These are phyloP conservation scores for Cryptococcus floricola DNA, from an alignment of 1,284 basidiomycete genomes.

Conservation along the genomic window DNA sequence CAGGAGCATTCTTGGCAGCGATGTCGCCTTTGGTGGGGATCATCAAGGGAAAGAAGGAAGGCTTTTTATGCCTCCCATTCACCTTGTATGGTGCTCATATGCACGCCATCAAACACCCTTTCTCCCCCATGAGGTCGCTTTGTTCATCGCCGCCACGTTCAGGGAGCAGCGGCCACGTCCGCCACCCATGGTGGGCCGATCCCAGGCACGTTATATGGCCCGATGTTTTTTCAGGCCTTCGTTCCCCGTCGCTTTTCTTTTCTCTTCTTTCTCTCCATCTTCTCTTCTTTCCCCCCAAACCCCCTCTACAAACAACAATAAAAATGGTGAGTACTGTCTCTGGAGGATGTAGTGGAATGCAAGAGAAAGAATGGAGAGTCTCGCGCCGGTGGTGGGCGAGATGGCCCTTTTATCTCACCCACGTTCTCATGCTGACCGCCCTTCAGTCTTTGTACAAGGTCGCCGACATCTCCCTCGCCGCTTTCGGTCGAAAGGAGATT, in stretches of 20 bases:
- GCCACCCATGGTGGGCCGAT: too few relatives aligned
- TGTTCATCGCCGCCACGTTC: too few relatives aligned
- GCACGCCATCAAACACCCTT: too few relatives aligned
- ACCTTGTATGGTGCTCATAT: too few relatives aligned
- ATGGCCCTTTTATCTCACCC: slow-evolving; percentile 5
- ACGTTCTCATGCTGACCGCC: slow-evolving; percentile 6
- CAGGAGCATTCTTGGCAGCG: too few relatives aligned
- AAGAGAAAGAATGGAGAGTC: background rate
- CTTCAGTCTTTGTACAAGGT: slow-evolving; percentile 42
- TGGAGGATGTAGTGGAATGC: background rate
- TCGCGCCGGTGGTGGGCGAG: background rate
- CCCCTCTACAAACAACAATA: background rate
- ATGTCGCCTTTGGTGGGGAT: too few relatives aligned
- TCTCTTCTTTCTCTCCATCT: slow-evolving; percentile 4
- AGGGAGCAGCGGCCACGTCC: too few relatives aligned
- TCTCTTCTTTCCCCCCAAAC: background rate
- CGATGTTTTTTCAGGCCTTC: too few relatives aligned
- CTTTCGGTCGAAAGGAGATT: slow-evolving; percentile 85
- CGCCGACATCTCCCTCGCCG: slow-evolving; percentile 85
- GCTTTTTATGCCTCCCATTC: too few relatives aligned
- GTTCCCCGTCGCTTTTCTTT: background rate
- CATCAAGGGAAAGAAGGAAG: too few relatives aligned
- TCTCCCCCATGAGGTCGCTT: too few relatives aligned
- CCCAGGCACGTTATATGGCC: too few relatives aligned
- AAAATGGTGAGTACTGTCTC: slow-evolving; percentile 15